Evolutionary conservation across 768 basidiomycete species (phyloP), one percentile per base, ranked within the genome.

Genomic region (Suillus occidentalis): DNA sequence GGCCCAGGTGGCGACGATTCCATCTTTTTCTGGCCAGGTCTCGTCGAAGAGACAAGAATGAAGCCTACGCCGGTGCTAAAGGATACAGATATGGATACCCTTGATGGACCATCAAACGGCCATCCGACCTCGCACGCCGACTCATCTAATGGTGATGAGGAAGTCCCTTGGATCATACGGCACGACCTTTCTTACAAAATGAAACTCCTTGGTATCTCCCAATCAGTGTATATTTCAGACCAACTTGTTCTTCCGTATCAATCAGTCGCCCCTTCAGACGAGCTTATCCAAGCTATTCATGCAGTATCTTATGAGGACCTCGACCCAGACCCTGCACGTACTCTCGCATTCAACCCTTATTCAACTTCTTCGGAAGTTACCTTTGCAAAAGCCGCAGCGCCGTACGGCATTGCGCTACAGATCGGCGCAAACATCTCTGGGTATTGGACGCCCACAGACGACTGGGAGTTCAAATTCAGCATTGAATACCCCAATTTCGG

Each of bases 21-120:
- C n/a, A 89, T 94, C 67, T 71, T 75, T 31, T 89, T 85, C 70
- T 94, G 92, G 92, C 92, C 92, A 1, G 90, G 84, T 1, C 70
- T 92, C 25, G 83, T 94, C 9, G 82, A 88, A 20, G 85, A 89
- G 63, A 73, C 82, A 18, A 82, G 79, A 63, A 72, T 89, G 61
- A 85, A 83, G 70, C 78, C 81, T 3, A 75, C 79, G 49, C 72
- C 84, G 34, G 68, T 80, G 1, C 79, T 80, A 12, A 71, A 75
- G 47, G 63, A 66, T 14, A 47, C 59, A 18, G 61, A 62, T 57
- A 13, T 39, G 34, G 37, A 47, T 25, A 28, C 47, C 57, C 42
- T 63, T 50, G 40, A 69, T 43, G 67, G 36, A 9, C 25, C 61
- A 43, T 34, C 56, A 58, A 49, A 18, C 67, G 69, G 22, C 64